Percentiles rank a stretch among this genome's conserved stretches.
These are phyloP conservation scores for Zymoseptoria pseudotritici DNA, from an alignment of 2,329 filamentous ascomycete genomes.

Conservation along the genomic window DNA sequence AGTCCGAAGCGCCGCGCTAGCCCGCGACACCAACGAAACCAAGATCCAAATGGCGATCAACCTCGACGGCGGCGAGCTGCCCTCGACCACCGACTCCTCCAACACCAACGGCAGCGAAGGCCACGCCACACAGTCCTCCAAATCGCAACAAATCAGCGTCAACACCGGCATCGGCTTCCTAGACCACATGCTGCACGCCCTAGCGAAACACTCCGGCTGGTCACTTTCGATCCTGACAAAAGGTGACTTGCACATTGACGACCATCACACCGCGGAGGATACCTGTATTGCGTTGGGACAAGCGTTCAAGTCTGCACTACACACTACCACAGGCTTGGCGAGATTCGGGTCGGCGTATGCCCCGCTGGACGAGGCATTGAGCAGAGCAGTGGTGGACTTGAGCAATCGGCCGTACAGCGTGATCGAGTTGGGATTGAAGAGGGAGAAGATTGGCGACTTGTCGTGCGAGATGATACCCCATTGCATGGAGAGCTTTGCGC, in stretches of 20 bases:
- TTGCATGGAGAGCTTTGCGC: conserved; percentile 88
- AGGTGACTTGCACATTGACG: conserved; percentile 92
- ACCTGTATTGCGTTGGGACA: conserved; percentile 81
- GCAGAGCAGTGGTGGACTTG: conserved; percentile 86
- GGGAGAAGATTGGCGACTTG: conserved; percentile 89
- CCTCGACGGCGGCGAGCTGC: conserved; percentile 73
- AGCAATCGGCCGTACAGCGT: conserved; percentile 86
- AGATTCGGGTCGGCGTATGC: conserved; percentile 89
- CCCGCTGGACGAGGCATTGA: conserved; percentile 90
- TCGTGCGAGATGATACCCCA: conserved; percentile 97
- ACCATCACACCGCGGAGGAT: conserved; percentile 97
- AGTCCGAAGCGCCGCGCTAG: conserved; percentile 65
- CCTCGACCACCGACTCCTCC: conserved; percentile 38
- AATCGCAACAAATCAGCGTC: conserved; percentile 77
- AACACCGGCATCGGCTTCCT: conserved; percentile 95
- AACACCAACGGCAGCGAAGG: conserved; percentile 47
- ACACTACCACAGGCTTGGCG: conserved; percentile 69
- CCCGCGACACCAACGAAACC: conserved; percentile 94
- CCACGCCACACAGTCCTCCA: conserved; percentile 79
- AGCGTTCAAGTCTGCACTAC: conserved; percentile 75
- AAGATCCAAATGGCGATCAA: conserved; percentile 91
- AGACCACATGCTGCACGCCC: conserved; percentile 96
- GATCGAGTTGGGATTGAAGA: conserved; percentile 72
- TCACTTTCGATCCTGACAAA: conserved; percentile 73
- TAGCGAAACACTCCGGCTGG: conserved; percentile 95